Percentiles rank a stretch among this genome's conserved stretches.
These are phyloP conservation scores for Emericellopsis cladophorae DNA, from an alignment of 2,329 filamentous ascomycete species.

Conservation along the genomic window DNA sequence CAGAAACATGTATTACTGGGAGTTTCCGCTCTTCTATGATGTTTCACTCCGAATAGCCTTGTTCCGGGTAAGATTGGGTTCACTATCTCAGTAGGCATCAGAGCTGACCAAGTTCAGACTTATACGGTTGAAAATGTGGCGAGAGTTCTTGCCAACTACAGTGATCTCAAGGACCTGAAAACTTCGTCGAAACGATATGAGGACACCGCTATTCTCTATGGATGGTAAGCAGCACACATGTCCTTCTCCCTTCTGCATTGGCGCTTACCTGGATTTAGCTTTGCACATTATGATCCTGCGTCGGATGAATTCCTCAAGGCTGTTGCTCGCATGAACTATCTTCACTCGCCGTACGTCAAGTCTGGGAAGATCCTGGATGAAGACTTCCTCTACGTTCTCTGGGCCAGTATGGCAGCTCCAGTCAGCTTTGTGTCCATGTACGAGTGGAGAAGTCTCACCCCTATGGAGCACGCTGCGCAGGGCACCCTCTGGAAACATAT, in stretches of 20 bases:
- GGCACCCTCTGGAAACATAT: conserved; percentile 60
- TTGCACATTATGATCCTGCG: conserved; percentile 13
- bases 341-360: conserved; percentile 23
- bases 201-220: conserved; percentile 24
- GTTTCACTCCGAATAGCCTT: conserved; percentile 24
- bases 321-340: conserved; percentile 25
- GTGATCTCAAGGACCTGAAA: conserved; percentile 17
- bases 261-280: conserved; percentile 9
- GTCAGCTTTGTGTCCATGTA: conserved; percentile 48
- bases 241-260: neutral
- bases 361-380: conserved; percentile 21
- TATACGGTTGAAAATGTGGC: conserved; percentile 25
- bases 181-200: conserved; percentile 26
- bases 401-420: conserved; percentile 54
- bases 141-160: conserved; percentile 19
- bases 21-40: conserved; percentile 25
- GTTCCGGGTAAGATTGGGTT: conserved; percentile 18
- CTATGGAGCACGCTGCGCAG: conserved; percentile 55
- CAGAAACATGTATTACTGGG: conserved; percentile 15
- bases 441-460: conserved; percentile 58
- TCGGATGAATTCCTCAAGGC: conserved; percentile 18
- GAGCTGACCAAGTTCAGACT: conserved; percentile 14
- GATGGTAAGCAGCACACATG: conserved; percentile 13
- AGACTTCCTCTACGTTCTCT: conserved; percentile 26
- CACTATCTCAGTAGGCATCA: neutral